These are phyloP conservation scores for Cyphellophora europaea DNA, from an alignment of 2,329 filamentous ascomycete genomes.

Conservation along the genomic window DNA sequence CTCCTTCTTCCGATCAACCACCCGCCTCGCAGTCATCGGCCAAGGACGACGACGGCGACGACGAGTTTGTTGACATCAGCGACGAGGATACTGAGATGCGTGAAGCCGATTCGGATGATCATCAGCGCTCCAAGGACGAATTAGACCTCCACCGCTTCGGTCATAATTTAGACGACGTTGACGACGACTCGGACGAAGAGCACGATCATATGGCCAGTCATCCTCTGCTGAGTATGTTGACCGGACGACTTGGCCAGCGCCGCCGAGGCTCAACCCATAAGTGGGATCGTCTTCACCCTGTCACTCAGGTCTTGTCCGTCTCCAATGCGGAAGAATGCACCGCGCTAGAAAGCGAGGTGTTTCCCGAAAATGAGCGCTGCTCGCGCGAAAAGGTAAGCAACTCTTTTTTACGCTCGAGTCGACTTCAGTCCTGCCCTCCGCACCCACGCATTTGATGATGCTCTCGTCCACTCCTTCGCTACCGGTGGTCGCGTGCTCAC, in stretches of 20 bases:
- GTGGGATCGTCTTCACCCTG: slow-evolving; percentile 56
- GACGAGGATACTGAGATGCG: slow-evolving; percentile 17
- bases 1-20: slow-evolving; percentile 1
- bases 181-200: slow-evolving; percentile 17
- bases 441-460: slow-evolving; percentile 1
- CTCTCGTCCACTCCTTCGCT: background rate
- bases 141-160: slow-evolving; percentile 15
- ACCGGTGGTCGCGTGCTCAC: slow-evolving; percentile 1
- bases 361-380: slow-evolving; percentile 49
- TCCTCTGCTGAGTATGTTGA: slow-evolving; percentile 18
- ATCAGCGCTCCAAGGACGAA: slow-evolving; percentile 5
- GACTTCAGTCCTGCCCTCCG: background rate
- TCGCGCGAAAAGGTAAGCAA: slow-evolving; percentile 50
- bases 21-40: slow-evolving; percentile 3
- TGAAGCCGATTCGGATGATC: slow-evolving; percentile 8
- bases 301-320: slow-evolving; percentile 60
- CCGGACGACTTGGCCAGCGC: slow-evolving; percentile 16
- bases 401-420: too few species aligned
- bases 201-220: slow-evolving; percentile 16
- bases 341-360: slow-evolving; percentile 47
- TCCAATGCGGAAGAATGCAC: slow-evolving; percentile 45
- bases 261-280: slow-evolving; percentile 17
- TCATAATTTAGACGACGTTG: slow-evolving; percentile 15
- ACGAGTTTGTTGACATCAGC: slow-evolving; percentile 18
- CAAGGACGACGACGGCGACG: slow-evolving; percentile 16